A percentile compares a stretch with the other conserved stretches of the same genome.
phyloP scores from a whole-genome alignment of 2,329 filamentous ascomycete species.

The Stagonosporopsis cucurbitacearum region DNA sequence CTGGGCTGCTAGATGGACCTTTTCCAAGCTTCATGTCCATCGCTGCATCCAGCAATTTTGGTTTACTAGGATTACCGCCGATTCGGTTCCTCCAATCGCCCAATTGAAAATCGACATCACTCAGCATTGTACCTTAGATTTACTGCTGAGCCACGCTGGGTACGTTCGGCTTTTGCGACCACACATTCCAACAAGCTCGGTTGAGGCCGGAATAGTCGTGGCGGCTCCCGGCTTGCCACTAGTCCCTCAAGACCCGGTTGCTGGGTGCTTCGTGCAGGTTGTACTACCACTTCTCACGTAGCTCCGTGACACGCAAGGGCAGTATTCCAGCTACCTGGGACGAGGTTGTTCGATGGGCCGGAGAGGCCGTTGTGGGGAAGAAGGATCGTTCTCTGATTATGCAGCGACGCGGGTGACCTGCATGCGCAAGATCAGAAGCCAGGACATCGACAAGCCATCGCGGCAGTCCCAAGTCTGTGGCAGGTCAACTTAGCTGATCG shows the following conservation, averaged over 20 bases:
- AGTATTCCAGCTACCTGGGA: constrained; percentile 35
- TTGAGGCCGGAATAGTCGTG: constrained; percentile 30
- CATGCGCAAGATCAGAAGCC: constrained; percentile 30
- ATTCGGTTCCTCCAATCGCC: not conserved
- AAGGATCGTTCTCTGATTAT: constrained; percentile 36
- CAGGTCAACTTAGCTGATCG: constrained; percentile 9
- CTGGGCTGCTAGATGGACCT: not conserved
- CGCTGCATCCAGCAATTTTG: constrained; percentile 7
- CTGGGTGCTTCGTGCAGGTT: constrained; percentile 34
- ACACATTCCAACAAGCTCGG: constrained; percentile 32
- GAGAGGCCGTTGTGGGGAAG: constrained; percentile 34
- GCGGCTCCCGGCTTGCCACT: constrained; percentile 32
- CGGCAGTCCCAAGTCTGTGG: not conserved
- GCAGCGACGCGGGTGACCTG: constrained; percentile 38
- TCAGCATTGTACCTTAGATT: not conserved
- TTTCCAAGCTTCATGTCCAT: not conserved
- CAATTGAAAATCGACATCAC: not conserved
- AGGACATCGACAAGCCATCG: constrained; percentile 19
- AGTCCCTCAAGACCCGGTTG: constrained; percentile 37
- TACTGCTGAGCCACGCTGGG: not conserved
- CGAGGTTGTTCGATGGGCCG: constrained; percentile 33
- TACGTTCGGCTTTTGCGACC: not conserved
- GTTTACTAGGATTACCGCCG: not conserved
- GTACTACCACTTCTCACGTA: constrained; percentile 32
- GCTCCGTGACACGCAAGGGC: constrained; percentile 39